Evolutionary conservation across 768 basidiomycete genomes (phyloP).

Genomic region (Rhodotorula diobovata): DNA sequence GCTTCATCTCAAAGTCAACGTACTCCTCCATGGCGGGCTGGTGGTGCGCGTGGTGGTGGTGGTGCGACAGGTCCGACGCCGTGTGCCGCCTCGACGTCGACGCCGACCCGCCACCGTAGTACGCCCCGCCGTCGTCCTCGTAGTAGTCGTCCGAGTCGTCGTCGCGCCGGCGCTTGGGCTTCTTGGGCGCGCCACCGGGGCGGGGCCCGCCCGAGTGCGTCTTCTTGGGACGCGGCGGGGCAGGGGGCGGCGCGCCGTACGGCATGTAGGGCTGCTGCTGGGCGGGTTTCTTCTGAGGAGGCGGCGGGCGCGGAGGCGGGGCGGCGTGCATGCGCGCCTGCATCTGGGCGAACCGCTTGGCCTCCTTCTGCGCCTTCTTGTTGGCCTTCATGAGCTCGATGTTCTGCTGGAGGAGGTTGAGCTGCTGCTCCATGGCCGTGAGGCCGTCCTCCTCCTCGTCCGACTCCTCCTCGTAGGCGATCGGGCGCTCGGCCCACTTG

Average conservation of each 20-base stretch:
- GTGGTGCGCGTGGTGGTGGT: too few relatives aligned
- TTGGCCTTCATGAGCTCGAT: slow-evolving; percentile 59
- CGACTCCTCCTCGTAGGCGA: slow-evolving; percentile 19
- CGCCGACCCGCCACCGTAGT: slow-evolving; percentile 22
- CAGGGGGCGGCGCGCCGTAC: slow-evolving; percentile 11
- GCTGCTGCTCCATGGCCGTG: slow-evolving; percentile 71
- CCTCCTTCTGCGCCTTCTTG: slow-evolving; percentile 70
- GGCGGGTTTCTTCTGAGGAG: slow-evolving; percentile 18
- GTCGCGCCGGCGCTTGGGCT: slow-evolving; percentile 33
- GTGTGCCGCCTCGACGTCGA: slow-evolving; percentile 7
- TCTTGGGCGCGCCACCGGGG: slow-evolving; percentile 14
- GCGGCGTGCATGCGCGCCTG: slow-evolving; percentile 15
- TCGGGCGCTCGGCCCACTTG: slow-evolving; percentile 76
- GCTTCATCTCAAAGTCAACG: slow-evolving; percentile 93
- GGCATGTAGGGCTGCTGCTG: slow-evolving; percentile 11
- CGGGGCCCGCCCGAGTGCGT: not conserved
- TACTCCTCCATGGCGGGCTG: slow-evolving; percentile 39
- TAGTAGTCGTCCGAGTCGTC: slow-evolving; percentile 40
- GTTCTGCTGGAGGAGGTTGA: slow-evolving; percentile 69
- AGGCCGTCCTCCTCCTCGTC: slow-evolving; percentile 52
- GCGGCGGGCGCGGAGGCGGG: slow-evolving; percentile 20
- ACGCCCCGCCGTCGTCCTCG: slow-evolving; percentile 36
- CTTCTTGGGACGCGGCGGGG: slow-evolving; percentile 18
- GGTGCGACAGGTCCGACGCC: not conserved
- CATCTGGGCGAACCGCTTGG: slow-evolving; percentile 47